These are phyloP conservation scores for Protomyces pachydermus DNA, from an alignment of 1,139 yeast genomes.

Conservation along the genomic window DNA sequence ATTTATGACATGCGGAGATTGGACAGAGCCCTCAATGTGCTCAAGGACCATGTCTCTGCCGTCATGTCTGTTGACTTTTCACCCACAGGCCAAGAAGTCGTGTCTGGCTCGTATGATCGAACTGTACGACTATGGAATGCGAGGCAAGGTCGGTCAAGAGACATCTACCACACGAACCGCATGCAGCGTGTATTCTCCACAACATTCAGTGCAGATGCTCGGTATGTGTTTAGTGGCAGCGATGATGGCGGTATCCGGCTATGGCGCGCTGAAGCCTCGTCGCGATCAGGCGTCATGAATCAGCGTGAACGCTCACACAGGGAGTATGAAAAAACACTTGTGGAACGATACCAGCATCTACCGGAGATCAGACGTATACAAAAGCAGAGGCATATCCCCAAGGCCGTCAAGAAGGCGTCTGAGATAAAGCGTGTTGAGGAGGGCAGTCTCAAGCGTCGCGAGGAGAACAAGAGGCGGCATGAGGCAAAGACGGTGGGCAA, in stretches of 20 bases:
- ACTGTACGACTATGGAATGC: slow-evolving; percentile 75
- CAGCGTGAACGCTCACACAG: slow-evolving; percentile 74
- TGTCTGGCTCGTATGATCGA: slow-evolving; percentile 91
- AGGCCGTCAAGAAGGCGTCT: slow-evolving; percentile 76
- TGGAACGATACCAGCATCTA: slow-evolving; percentile 90
- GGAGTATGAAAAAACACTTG: slow-evolving; percentile 85
- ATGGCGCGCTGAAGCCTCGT: slow-evolving; percentile 87
- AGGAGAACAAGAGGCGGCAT: slow-evolving; percentile 69
- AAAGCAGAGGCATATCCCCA: slow-evolving; percentile 88
- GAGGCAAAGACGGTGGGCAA: slow-evolving; percentile 54
- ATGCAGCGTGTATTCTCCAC: slow-evolving; percentile 92
- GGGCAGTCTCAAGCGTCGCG: slow-evolving; percentile 68
- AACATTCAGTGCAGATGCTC: slow-evolving; percentile 79
- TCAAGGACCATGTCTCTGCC: slow-evolving; percentile 94
- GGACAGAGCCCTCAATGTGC: slow-evolving; percentile 70
- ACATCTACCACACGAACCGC: slow-evolving; percentile 90
- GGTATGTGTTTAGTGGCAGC: slow-evolving; percentile 81
- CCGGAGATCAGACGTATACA: slow-evolving; percentile 89
- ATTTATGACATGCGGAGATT: slow-evolving; percentile 95
- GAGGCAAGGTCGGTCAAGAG: slow-evolving; percentile 86
- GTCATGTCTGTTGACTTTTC: slow-evolving; percentile 91
- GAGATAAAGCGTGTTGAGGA: slow-evolving; percentile 77
- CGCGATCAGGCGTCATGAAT: slow-evolving; percentile 73
- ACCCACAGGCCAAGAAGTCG: slow-evolving; percentile 95
- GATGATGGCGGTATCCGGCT: slow-evolving; percentile 93